Percentiles rank a stretch among this genome's conserved stretches.
Conservation (phyloP, 257 asterid species). For the Nicotiana tabacum region DNA sequence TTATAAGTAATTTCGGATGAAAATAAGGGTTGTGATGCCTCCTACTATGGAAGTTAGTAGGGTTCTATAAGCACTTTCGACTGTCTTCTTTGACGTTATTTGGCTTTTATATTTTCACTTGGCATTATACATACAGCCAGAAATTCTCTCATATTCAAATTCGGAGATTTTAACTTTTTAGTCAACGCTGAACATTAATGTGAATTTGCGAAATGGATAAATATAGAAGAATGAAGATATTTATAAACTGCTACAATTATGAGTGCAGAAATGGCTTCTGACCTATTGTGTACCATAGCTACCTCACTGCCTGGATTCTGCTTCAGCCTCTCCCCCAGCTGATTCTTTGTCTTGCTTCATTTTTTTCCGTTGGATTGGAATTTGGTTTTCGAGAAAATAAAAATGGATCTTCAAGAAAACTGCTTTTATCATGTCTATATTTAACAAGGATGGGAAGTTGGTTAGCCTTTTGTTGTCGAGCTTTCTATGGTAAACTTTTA, state of each 20-base stretch:
- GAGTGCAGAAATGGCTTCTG: not conserved
- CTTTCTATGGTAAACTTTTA: not conserved
- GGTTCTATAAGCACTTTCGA: not conserved
- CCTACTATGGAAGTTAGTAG: not conserved
- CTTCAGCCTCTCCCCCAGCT: not conserved
- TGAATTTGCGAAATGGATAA: no score
- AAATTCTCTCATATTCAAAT: not conserved
- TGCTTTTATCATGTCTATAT: not conserved
- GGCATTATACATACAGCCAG: not conserved
- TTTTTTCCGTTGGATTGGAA: not conserved
- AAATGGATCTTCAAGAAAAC: not conserved
- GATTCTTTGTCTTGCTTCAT: not conserved
- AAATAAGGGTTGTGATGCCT: no score
- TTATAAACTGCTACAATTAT: no score
- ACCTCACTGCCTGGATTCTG: not conserved
- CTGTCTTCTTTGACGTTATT: not conserved
- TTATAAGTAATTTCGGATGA: not conserved
- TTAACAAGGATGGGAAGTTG: not conserved
- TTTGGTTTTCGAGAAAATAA: not conserved
- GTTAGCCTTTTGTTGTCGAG: not conserved
- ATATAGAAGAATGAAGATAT: no score
- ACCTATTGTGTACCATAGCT: not conserved
- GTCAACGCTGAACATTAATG: no score
- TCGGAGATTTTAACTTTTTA: no score
- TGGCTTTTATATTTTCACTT: not conserved